Conservation (phyloP, 371 early-diverging fungal species). For the Blyttiomyces sp. region DNA sequence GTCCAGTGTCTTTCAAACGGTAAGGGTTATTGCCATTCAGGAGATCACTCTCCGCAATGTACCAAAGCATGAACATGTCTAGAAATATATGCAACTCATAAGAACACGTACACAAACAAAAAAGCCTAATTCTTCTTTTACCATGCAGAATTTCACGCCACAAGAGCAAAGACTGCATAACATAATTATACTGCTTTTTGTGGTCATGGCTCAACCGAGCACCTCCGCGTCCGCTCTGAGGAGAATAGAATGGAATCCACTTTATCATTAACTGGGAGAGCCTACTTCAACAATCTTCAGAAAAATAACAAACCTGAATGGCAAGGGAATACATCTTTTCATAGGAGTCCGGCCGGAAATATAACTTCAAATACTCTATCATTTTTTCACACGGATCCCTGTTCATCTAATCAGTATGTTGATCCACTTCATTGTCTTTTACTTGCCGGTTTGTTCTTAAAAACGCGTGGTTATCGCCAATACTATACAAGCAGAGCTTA, state of each 20-base stretch:
- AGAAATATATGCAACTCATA: background rate
- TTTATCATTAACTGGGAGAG: background rate
- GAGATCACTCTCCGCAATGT: constrained; percentile 84
- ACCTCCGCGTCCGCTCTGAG: constrained; percentile 66
- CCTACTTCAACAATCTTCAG: background rate
- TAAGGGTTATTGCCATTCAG: constrained; percentile 68
- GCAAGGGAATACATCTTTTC: constrained; percentile 68
- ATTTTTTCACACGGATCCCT: constrained; percentile 94
- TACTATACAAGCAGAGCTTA: constrained; percentile 83
- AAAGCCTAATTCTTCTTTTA: constrained; percentile 1
- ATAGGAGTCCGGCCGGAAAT: constrained; percentile 60
- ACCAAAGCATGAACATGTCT: constrained; percentile 97
- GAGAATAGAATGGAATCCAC: constrained; percentile 4
- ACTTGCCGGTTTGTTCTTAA: constrained; percentile 55
- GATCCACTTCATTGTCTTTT: background rate
- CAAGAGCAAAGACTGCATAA: constrained; percentile 85
- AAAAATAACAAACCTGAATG: constrained; percentile 47
- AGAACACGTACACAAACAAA: background rate
- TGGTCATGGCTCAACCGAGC: constrained; percentile 91
- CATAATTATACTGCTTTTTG: constrained; percentile 88
- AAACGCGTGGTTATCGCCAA: constrained; percentile 95
- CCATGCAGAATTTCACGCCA: constrained; percentile 90
- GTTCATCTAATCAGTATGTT: constrained; percentile 4
- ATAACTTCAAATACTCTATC: constrained; percentile 65
- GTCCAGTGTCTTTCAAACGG: constrained; percentile 90